These are phyloP conservation scores for Fusarium domesticum DNA, from an alignment of 2,329 filamentous ascomycete species.

Conservation along the genomic window DNA sequence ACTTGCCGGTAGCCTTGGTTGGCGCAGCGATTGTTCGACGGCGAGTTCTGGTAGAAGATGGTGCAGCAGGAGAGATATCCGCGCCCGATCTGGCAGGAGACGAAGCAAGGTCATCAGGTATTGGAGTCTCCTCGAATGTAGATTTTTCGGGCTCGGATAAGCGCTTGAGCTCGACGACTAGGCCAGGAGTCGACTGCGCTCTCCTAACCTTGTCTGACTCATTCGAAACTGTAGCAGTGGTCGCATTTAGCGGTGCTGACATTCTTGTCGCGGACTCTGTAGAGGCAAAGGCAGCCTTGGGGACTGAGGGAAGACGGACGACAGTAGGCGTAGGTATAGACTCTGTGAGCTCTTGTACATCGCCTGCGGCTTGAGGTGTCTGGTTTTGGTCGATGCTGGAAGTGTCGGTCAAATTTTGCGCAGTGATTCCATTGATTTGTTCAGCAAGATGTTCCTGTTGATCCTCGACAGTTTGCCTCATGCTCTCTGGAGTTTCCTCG, in stretches of 20 bases:
- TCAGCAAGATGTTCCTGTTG: neutral
- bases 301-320: neutral
- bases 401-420: neutral
- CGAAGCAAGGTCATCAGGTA: neutral
- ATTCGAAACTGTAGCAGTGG: neutral
- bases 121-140: conserved; percentile 8
- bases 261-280: conserved; percentile 13
- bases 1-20: neutral
- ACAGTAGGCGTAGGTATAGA: neutral
- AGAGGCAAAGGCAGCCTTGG: neutral
- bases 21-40: conserved; percentile 9
- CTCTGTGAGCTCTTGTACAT: neutral
- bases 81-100: neutral
- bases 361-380: neutral
- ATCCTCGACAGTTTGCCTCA: neutral
- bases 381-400: neutral
- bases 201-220: conserved; percentile 3
- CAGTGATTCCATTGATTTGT: neutral
- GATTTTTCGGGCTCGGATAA: conserved; percentile 17
- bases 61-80: neutral
- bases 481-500: neutral
- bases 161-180: conserved; percentile 14
- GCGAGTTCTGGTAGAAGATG: conserved; percentile 9
- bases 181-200: conserved; percentile 13
- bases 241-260: conserved; percentile 12